Evolutionary conservation across 2,329 filamentous ascomycete genomes (phyloP).

Genomic region (Alternaria metachromatica): DNA sequence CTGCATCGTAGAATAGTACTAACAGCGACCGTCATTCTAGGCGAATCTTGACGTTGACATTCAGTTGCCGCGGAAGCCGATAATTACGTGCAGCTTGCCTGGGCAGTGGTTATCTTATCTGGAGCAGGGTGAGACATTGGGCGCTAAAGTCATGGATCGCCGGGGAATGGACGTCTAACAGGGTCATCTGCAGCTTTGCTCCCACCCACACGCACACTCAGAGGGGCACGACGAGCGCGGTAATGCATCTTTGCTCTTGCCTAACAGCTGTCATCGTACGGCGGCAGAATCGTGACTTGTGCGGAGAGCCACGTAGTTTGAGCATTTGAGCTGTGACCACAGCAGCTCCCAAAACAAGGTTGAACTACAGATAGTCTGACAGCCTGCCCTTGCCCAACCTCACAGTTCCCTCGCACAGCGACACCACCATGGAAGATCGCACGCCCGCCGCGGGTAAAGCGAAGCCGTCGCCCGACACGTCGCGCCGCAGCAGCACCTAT

Average conservation of each 20-base stretch:
- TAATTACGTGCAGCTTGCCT: not conserved
- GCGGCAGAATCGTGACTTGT: constrained; percentile 21
- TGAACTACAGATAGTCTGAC: constrained; percentile 6
- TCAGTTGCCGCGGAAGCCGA: not conserved
- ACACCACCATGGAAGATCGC: constrained; percentile 39
- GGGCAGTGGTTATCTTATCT: constrained; percentile 3
- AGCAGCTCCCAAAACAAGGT: constrained; percentile 7
- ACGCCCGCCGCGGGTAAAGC: constrained; percentile 32
- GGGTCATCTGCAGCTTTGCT: constrained; percentile 32
- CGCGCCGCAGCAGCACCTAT: constrained; percentile 37
- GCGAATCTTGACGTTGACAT: not conserved
- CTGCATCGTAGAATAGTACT: not conserved
- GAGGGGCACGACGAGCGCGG: constrained; percentile 17
- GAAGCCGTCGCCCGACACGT: constrained; percentile 29
- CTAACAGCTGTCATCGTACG: constrained; percentile 9
- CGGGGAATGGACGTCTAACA: constrained; percentile 5
- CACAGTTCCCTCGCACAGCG: constrained; percentile 11
- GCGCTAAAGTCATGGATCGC: constrained; percentile 16
- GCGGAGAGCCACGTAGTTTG: constrained; percentile 17
- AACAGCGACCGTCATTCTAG: not conserved
- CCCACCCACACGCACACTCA: constrained; percentile 18
- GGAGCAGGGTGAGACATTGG: constrained; percentile 12
- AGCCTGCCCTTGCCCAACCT: constrained; percentile 14
- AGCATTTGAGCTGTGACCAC: constrained; percentile 16
- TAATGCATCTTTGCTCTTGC: constrained; percentile 11